A percentile compares a stretch with the other conserved stretches of the same genome.
Evolutionary conservation across 441 rosid genomes (phyloP).

Genomic region (Adansonia madagascariensis): DNA sequence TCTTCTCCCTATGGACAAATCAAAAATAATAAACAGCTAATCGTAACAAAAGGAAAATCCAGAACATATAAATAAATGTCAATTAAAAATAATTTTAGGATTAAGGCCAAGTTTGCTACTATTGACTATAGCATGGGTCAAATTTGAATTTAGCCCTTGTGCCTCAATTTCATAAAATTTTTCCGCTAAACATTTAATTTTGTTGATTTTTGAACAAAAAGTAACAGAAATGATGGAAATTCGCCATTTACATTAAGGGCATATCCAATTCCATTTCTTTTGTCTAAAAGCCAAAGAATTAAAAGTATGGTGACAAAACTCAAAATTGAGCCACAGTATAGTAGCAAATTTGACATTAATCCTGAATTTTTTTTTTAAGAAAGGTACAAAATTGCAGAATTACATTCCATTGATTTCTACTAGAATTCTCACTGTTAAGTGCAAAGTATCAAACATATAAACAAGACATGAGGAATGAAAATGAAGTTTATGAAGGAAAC

Average conservation of each 20-base stretch:
- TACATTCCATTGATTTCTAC: not conserved
- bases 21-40: not conserved
- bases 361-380: not conserved
- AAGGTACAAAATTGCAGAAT: not conserved
- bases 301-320: not conserved
- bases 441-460: not conserved
- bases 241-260: not conserved
- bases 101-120: not conserved
- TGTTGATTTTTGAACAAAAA: not conserved
- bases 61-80: not conserved
- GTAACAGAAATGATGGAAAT: not conserved
- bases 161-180: not conserved
- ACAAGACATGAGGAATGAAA: slow-evolving; percentile 10
- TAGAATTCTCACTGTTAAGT: not conserved
- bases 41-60: not conserved
- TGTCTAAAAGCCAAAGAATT: not conserved
- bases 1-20: slow-evolving; percentile 54
- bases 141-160: not conserved
- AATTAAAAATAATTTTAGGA: not conserved
- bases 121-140: not conserved
- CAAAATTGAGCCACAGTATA: not conserved
- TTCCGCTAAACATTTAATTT: not conserved
- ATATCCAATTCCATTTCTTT: not conserved
- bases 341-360: not conserved
- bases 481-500: not conserved